Evolutionary conservation across 495 filamentous ascomycete genomes (phyloP).

Genomic region (Thermothielavioides terrestris): DNA sequence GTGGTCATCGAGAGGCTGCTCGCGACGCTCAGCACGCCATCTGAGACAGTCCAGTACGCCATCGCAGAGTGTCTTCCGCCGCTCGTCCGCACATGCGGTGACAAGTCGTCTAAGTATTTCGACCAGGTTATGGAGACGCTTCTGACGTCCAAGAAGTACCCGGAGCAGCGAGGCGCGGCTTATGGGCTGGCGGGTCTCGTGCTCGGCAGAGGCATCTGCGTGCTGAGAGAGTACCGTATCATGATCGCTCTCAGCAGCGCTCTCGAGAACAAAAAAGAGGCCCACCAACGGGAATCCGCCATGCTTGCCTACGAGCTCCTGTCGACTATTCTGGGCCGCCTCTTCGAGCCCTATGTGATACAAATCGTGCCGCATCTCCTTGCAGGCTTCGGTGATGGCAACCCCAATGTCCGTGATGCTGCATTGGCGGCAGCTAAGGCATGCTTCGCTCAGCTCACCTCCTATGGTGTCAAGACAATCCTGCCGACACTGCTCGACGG

Average conservation of each 20-base stretch:
- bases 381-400: slow-evolving; percentile 78
- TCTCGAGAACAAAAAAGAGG: slow-evolving; percentile 84
- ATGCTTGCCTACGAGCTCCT: slow-evolving; percentile 86
- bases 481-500: slow-evolving; percentile 87
- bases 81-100: slow-evolving; percentile 68
- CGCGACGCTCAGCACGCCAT: slow-evolving; percentile 84
- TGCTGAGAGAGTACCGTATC: slow-evolving; percentile 75
- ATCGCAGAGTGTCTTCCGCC: slow-evolving; percentile 90
- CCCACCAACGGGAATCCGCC: slow-evolving; percentile 78
- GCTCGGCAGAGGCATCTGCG: slow-evolving; percentile 72
- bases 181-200: slow-evolving; percentile 92
- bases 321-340: slow-evolving; percentile 70
- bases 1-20: slow-evolving; percentile 77
- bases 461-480: slow-evolving; percentile 91
- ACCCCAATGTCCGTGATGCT: slow-evolving; percentile 80
- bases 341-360: slow-evolving; percentile 94
- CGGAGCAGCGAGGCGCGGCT: slow-evolving; percentile 81
- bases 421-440: slow-evolving; percentile 89
- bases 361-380: slow-evolving; percentile 89
- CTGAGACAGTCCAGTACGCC: slow-evolving; percentile 91
- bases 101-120: slow-evolving; percentile 69
- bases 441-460: slow-evolving; percentile 86
- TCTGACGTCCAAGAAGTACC: slow-evolving; percentile 78
- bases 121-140: slow-evolving; percentile 71
- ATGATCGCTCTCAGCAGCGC: slow-evolving; percentile 68